Evolutionary conservation across 73 alveolate species (phyloP), one percentile per base, ranked within the genome.

Genomic region (Paramecium pentaurelia): DNA sequence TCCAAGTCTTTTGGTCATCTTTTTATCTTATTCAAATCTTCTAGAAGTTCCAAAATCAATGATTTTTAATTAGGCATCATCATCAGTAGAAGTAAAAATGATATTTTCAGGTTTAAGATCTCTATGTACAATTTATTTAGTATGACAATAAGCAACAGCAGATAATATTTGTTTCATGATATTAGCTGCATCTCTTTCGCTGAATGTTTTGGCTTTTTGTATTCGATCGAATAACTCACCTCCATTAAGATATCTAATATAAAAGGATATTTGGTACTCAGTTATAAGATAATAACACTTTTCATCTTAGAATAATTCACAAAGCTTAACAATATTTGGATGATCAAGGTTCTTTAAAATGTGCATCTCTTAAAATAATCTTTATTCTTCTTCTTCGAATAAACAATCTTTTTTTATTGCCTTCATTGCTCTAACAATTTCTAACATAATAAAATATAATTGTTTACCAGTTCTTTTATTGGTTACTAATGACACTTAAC

Each of bases 401-500:
- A 89, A 27, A 34, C 88, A 54, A 30, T 96, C 95, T 88, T 97
- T 97, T 77, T 77, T 86, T 96, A 97, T 97, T 80, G 96, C 98
- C 88, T 97, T 97, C 95, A 97, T 93, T 1, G 99, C 99, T 49
- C 92, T 95, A 42, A 91, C 86, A 30, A 73, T 91, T 80, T 95
- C 94, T 45, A 64, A 36, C 3, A 68, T 0, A 22, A 18, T 54
- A 45, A 6, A 25, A 1, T 32, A 2, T 1, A 11, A 28, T 32
- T 42, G 27, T 7, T n/a, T 80, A 80, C 91, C 91, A 22, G 97
- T 87, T 38, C 71, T 92, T 93, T 94, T 95, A 77, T 96, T 77
- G 58, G 92, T 95, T 1, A 96, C 99, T 89, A 93, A 92, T 94
- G 98, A 97, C 10, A 97, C 99, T 77, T 93, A 58, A n/a, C 98